phyloP scores from a whole-genome alignment of 176 grass and related monocot genomes.

The Musa itinerans region DNA sequence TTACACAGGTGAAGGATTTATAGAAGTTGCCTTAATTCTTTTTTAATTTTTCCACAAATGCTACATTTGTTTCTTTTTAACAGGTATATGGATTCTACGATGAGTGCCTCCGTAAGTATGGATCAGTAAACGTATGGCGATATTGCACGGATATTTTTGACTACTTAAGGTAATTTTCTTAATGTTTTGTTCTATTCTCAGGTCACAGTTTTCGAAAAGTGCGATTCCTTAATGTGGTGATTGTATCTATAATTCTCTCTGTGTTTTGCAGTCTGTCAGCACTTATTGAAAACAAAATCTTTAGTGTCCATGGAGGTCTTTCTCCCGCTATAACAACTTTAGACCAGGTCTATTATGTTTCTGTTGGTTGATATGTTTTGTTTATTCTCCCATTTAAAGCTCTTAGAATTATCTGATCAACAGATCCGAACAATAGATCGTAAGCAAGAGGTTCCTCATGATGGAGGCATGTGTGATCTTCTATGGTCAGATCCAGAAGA shows the following conservation, averaged over 20 bases:
- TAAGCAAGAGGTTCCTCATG: slow-evolving; percentile 98
- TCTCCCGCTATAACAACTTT: slow-evolving; percentile 83
- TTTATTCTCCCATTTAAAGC: neutral
- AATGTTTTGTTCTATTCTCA: neutral
- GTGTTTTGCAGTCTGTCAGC: slow-evolving; percentile 79
- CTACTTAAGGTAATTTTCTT: slow-evolving; percentile 68
- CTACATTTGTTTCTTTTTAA: neutral
- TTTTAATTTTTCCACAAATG: neutral
- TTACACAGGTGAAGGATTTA: slow-evolving; percentile 64
- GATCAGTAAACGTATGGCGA: slow-evolving; percentile 99
- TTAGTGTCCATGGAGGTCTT: slow-evolving; percentile 96
- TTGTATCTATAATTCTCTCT: neutral
- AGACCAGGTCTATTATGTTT: slow-evolving; percentile 56
- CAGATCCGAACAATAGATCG: slow-evolving; percentile 96
- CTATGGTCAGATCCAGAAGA: slow-evolving; percentile 98
- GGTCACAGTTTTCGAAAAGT: too few relatives aligned
- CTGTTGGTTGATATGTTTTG: slow-evolving; percentile 13
- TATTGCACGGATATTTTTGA: slow-evolving; percentile 99
- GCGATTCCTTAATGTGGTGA: neutral
- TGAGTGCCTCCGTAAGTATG: slow-evolving; percentile 94
- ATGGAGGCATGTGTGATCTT: slow-evolving; percentile 98
- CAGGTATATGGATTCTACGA: slow-evolving; percentile 99
- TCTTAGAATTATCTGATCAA: neutral
- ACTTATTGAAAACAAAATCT: slow-evolving; percentile 98
- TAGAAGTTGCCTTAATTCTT: slow-evolving; percentile 9